Base-by-base conservation (phyloP, 805 yeast genomes). In the Monosporozyma siamensis region DNA sequence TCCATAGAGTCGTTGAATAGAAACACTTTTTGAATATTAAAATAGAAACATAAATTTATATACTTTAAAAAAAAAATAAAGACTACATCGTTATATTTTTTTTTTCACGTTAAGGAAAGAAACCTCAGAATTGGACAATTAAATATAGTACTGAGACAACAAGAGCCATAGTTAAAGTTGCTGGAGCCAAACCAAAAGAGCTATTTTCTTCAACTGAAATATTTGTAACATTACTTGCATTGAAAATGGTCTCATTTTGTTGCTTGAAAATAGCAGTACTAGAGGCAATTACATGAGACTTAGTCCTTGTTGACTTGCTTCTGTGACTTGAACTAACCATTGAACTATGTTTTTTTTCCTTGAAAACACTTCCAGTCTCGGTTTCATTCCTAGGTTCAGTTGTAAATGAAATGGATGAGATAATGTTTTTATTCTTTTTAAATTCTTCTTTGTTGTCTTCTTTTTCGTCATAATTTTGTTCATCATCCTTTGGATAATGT, bases 391-490 rank as follows among this genome's bases (percentile, higher is more conserved):
- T 32, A 5, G 4, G 5, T n/a, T n/a, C n/a, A 32, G 14, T 15
- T 8, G 35, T 7, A 12, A 18, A 4, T 4, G 23, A 17, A 20
- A 15, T 15, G 17, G 35, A 18, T 3, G 35, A 17, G 7, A 32
- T 22, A 10, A 32, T 18, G 18, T 32, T 32, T 20, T 35, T 24
- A 9, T 35, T 3, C 17, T 38, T 38, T 8, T 29, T 31, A n/a
- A n/a, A 10, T 8, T 37, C 30, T 15, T 31, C 11, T n/a, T 39
- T 25, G 3, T 39, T 34, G 4, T 44, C 35, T 12, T 44, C 35
- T 21, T 31, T 10, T 10, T 38, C 6, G 8, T 40, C 36, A 21
- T 42, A 9, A 35, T n/a, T n/a, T n/a, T n/a, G n/a, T n/a, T n/a
- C n/a, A n/a, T n/a, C n/a, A n/a, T n/a, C n/a, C n/a, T n/a, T n/a